phyloP scores from a whole-genome alignment of 2,329 filamentous ascomycete species.

The Golovinomyces cichoracearum region DNA sequence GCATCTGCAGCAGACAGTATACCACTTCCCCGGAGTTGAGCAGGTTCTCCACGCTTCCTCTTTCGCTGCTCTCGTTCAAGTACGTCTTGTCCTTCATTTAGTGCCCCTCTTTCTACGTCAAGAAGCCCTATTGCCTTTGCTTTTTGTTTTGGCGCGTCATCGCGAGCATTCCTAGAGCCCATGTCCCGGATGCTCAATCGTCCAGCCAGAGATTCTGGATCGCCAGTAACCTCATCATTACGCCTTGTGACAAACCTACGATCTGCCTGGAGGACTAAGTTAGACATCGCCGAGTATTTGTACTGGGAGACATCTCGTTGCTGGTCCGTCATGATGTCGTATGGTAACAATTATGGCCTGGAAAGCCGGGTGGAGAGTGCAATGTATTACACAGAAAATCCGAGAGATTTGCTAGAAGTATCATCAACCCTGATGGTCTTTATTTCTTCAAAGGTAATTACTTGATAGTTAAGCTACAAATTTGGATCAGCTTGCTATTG shows the following conservation, averaged over 20 bases:
- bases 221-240: conserved; percentile 83
- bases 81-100: conserved; percentile 62
- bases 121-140: conserved; percentile 39
- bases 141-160: conserved; percentile 57
- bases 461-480: no score
- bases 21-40: conserved; percentile 44
- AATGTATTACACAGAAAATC: no score
- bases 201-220: conserved; percentile 89
- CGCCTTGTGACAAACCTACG: conserved; percentile 79
- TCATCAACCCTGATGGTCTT: no score
- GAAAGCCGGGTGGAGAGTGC: not conserved
- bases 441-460: no score
- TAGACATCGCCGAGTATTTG: conserved; percentile 99
- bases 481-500: no score
- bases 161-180: conserved; percentile 60
- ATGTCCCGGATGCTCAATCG: conserved; percentile 85
- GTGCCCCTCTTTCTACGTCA: conserved; percentile 45
- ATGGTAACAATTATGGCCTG: not conserved
- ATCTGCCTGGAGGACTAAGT: conserved; percentile 99
- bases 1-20: conserved; percentile 67
- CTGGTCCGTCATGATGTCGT: conserved; percentile 40
- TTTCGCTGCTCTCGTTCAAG: conserved; percentile 65
- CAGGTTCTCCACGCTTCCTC: conserved; percentile 48
- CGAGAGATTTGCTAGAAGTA: no score
- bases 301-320: conserved; percentile 77